These are phyloP conservation scores for Naegleria gruberi DNA, from an alignment of 208 protist genomes.

Conservation along the genomic window DNA sequence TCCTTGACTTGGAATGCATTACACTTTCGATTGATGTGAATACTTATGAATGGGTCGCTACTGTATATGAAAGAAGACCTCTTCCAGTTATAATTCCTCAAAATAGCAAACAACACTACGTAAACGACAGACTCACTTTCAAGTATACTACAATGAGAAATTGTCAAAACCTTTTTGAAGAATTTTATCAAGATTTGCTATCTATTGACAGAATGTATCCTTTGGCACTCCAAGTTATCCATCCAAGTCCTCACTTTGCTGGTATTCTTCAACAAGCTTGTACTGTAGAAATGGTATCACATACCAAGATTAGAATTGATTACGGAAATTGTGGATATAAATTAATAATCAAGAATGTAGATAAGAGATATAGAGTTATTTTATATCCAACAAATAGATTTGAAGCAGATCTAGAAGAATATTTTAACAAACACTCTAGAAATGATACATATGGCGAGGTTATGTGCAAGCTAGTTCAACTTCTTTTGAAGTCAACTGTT, in stretches of 20 bases:
- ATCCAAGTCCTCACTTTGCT: neutral
- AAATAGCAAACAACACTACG: neutral
- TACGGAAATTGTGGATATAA: neutral
- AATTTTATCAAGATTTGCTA: neutral
- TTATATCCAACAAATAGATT: neutral
- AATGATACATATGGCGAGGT: neutral
- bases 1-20: neutral
- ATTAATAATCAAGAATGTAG: neutral
- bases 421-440: neutral
- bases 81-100: neutral
- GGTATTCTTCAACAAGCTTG: neutral
- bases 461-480: neutral
- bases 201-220: neutral
- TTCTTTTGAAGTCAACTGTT: neutral
- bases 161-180: neutral
- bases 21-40: neutral
- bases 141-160: neutral
- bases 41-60: neutral
- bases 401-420: neutral
- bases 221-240: neutral
- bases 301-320: neutral
- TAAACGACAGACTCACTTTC: neutral
- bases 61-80: neutral
- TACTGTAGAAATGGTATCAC: neutral
- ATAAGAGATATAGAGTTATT: neutral